Evolutionary conservation across 2,329 filamentous ascomycete species (phyloP), one percentile per base, ranked within the genome.

Genomic region (Fusarium miscanthi): DNA sequence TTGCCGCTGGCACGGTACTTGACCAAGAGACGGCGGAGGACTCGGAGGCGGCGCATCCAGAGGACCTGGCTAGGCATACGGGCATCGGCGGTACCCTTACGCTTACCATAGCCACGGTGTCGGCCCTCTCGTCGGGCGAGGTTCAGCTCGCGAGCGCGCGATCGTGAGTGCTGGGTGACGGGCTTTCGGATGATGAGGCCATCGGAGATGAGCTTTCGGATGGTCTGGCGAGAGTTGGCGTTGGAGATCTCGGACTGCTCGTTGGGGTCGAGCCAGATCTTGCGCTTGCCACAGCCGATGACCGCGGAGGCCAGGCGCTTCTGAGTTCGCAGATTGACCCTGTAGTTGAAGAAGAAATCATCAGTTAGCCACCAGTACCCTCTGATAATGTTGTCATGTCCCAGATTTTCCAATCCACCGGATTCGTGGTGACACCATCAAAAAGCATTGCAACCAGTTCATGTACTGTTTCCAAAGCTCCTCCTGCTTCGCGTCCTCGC

Each of bases 121-220:
- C 96, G 91, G 84, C 96, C 96, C 84, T 97, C 95, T 84, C 95
- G 91, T 88, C 96, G 92, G 85, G 96, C 93, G 77, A 94, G 93
- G 86, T 93, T 97, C 85, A 99, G 90, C 87, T 96, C 95, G 82
- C 97, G 93, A 83, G 96, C 96, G 83, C 96, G 94, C 82, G 94
- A 91, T 87, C 97, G 94, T 81, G 96, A 98, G 94, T 99, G 96
- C 94, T 98, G 97, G 84, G 95, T 98, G 84, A 98, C 95, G 84
- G 97, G 97, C 92, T 99, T 99, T 90, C 93, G 94, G 91, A 99
- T 99, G 89, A 99, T 99, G 86, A 99, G 94, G 89, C 96, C 97
- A 97, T 99, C 97, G 88, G 93, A 90, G 85, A 98, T 92, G 87
- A 99, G 94, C 91, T 99, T 99, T 90, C 97, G 95, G 92, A 99